Base-by-base conservation (phyloP, 495 filamentous ascomycete species). In the Rostrohypoxylon terebratum region DNA sequence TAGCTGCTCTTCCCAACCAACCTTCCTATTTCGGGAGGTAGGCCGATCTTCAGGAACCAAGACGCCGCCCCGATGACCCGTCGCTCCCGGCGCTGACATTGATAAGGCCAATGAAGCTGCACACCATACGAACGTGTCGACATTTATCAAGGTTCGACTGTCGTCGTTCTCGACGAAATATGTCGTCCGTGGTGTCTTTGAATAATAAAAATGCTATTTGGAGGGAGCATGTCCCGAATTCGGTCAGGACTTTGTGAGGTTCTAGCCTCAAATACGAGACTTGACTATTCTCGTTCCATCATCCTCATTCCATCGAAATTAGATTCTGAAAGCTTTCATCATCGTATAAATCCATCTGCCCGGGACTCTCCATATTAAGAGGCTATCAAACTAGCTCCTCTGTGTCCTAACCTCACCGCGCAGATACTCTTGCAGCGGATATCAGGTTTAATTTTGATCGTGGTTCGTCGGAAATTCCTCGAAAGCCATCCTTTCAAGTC, bases 1-100 rank as follows among this genome's bases (percentile, higher is more conserved):
- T 51, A 33, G 42, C 20, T 18, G 38, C 48, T 63, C 57, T 16
- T 28, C 31, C 31, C 23, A 42, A 53, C 54, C 59, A 70, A 74
- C 66, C 71, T 74, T 74, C 71, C 71, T 74, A 74, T 67, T 74
- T 10, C 40, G 55, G 71, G 71, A 60, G 44, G 51, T 74, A 47
- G 14, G 62, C 66, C 71, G 71, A 74, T 67, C 66, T 13, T 63
- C 71, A 74, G 66, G 66, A 59, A 70, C 71, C 61, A 62, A 23
- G 33, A 48, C 48, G 48, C 61, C 40, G 45, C 31, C 21, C 50
- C 44, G 16, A 40, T 28, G 38, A 42, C 23, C 34, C 28, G 18
- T 53, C 23, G 7, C 36, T 55, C 53, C 58, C 38, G 23, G 42
- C n/a, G 44, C 38, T 34, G 57, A 45, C 59, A 48, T 53, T 23